Base-by-base conservation (phyloP, 371 early-diverging fungal genomes). In the Rhizopus arrhizus region DNA sequence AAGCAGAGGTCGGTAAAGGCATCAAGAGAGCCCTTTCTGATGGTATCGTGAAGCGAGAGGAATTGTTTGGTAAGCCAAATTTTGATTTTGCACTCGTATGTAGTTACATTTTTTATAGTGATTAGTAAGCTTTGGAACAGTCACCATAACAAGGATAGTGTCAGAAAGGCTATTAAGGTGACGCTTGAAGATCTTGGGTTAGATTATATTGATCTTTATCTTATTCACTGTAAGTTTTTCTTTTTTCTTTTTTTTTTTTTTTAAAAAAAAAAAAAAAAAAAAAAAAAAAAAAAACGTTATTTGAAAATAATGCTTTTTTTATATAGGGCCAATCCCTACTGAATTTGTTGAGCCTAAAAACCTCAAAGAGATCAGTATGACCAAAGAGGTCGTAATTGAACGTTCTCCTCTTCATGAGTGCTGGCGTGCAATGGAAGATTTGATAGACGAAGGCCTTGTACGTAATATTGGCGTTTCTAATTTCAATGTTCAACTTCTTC, bases 41-140 rank as follows among this genome's bases (percentile, higher is more conserved):
- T 5, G 86, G 85, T 11, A 68, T 82, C 35, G 81, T 90, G 46
- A 82, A 75, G 59, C 85, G 94, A 43, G 84, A 85, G 49, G 80
- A 80, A 1, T 52, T 80, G 15, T 80, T 80, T 48, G 56, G 79
- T 79, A 73, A 74, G 72, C 58, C 5, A 32, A 46, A 43, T 10
- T 22, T 42, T 12, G 0, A 13, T 29, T 42, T 33, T 32, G 11
- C 8, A 42, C 22, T 29, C 5, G 31, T 9, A 52, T 32, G 38
- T 15, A 33, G 31, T 22, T 16, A 35, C 32, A 36, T 6, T 9
- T 40, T 29, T 77, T 32, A 79, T 84, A 78, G 84, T 90, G 56
- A 85, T 88, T 35, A 83, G 87, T 47, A 93, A 93, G 72, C 72
- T 91, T 33, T 88, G 87, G 89, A 88, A 86, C 62, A 77, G 73